Evolutionary conservation across 306 rosid genomes (phyloP).

Genomic region (Castanea sativa): DNA sequence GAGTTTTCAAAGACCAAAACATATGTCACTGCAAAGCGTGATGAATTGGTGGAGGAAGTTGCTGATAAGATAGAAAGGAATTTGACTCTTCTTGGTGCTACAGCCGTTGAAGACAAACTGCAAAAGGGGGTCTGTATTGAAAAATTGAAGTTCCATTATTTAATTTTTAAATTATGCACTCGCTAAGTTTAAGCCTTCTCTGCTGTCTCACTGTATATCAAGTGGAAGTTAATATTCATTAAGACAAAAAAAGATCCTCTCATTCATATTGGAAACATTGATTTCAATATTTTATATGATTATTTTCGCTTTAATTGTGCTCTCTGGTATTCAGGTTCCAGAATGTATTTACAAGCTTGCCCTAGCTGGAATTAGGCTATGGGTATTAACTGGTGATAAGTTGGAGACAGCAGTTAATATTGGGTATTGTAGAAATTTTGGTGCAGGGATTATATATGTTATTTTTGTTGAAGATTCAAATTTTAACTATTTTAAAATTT

Average conservation of each 20-base stretch:
- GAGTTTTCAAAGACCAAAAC: conserved; percentile 22
- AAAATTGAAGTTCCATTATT: background rate
- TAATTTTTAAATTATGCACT: background rate
- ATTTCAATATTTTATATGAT: conserved; percentile 8
- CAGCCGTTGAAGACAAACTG: conserved; percentile 39
- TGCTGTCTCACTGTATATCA: background rate
- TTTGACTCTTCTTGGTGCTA: conserved; percentile 25
- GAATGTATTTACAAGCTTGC: conserved; percentile 37
- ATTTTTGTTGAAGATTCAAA: conserved; percentile 20
- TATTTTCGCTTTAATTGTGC: background rate
- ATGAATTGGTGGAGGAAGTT: conserved; percentile 9
- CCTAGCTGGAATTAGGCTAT: conserved; percentile 33
- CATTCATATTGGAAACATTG: background rate
- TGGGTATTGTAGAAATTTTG: conserved; percentile 22
- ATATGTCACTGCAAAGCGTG: conserved; percentile 24
- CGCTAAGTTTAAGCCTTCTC: background rate
- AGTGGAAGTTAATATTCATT: background rate
- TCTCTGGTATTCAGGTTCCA: conserved; percentile 26
- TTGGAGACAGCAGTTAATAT: conserved; percentile 43
- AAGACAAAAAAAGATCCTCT: background rate
- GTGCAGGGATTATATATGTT: background rate
- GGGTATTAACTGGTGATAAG: conserved; percentile 44
- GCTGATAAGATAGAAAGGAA: conserved; percentile 35
- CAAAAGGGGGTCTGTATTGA: conserved; percentile 28
- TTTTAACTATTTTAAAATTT: background rate